These are phyloP conservation scores for Diutina mesorugosa DNA, from an alignment of 1,139 yeast species.

Conservation along the genomic window DNA sequence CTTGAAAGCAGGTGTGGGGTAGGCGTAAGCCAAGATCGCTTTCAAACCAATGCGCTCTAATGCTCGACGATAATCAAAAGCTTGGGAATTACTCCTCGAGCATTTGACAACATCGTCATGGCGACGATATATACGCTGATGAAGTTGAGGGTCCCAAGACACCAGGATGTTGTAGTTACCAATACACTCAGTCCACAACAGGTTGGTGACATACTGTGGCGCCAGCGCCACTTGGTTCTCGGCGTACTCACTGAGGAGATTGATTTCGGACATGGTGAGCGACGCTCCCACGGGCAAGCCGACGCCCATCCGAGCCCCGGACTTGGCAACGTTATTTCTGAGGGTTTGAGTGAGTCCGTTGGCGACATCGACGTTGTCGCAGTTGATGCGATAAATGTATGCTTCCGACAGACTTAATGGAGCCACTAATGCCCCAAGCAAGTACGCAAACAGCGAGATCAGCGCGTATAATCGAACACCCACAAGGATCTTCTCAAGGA, in stretches of 20 bases:
- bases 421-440: not conserved
- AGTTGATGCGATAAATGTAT: not conserved
- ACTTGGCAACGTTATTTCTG: not conserved
- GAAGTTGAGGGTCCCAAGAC: not conserved
- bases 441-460: not conserved
- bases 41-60: not conserved
- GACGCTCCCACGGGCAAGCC: slow-evolving; percentile 1
- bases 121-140: not conserved
- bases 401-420: not conserved
- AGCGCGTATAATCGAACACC: not conserved
- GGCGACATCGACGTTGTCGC: not conserved
- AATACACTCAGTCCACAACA: not conserved
- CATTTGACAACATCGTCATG: not conserved
- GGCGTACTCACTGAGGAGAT: not conserved
- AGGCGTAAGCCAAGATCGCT: not conserved
- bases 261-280: slow-evolving; percentile 1
- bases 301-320: not conserved
- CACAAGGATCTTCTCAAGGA: not conserved
- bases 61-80: not conserved
- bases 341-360: not conserved
- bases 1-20: not conserved
- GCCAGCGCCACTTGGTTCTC: slow-evolving; percentile 1
- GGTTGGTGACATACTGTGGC: not conserved
- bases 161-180: not conserved
- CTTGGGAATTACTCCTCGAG: not conserved